Percentiles rank a stretch among this genome's conserved stretches.
Evolutionary conservation across 2,329 filamentous ascomycete species (phyloP).

Genomic region (Aspergillus ochraceoroseus): DNA sequence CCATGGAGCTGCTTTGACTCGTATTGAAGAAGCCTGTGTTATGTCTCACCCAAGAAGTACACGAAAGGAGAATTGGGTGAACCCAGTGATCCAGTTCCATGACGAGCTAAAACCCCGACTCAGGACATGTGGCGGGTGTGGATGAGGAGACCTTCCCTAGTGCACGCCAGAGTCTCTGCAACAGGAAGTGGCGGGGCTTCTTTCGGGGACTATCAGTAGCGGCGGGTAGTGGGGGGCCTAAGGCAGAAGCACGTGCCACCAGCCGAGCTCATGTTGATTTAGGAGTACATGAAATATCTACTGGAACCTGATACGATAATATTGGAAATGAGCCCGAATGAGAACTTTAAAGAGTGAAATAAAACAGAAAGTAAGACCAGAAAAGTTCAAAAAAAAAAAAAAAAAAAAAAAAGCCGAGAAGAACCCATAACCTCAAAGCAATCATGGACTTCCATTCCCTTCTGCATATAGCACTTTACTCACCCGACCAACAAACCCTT

Average conservation of each 20-base stretch:
- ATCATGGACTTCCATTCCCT: constrained; percentile 29
- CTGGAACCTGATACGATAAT: too few relatives aligned
- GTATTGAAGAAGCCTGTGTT: not conserved
- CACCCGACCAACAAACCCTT: constrained; percentile 56
- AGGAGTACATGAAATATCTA: too few relatives aligned
- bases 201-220: constrained; percentile 5
- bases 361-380: not conserved
- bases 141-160: not conserved
- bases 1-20: not conserved
- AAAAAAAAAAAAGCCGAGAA: constrained; percentile 33
- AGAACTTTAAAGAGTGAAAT: too few relatives aligned
- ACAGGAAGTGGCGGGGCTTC: constrained; percentile 7
- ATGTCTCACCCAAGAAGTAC: not conserved
- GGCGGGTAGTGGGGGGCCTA: constrained; percentile 5
- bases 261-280: too few relatives aligned
- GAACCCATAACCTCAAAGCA: not conserved
- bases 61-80: not conserved
- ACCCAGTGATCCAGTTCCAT: not conserved
- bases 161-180: too few relatives aligned
- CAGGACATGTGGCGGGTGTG: not conserved
- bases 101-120: not conserved
- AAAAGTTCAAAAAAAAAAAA: not conserved
- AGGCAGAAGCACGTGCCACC: constrained; percentile 5
- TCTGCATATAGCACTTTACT: constrained; percentile 42
- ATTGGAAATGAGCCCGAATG: too few relatives aligned